Evolutionary conservation across 2,329 filamentous ascomycete genomes (phyloP).

Genomic region (Plenodomus lindquistii): DNA sequence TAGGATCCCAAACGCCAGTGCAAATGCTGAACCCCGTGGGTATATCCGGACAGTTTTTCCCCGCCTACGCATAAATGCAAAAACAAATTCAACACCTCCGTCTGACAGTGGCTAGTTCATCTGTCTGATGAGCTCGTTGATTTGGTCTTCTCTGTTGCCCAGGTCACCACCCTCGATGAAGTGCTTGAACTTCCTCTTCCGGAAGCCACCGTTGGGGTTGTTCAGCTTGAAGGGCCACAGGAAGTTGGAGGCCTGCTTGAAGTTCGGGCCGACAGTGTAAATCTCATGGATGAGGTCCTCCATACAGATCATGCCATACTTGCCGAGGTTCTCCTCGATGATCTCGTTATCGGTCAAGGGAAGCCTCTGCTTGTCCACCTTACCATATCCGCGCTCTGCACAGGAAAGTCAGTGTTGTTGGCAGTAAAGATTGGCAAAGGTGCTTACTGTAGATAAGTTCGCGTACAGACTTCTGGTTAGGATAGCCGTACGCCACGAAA

Average conservation of each 20-base stretch:
- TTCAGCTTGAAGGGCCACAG: slow-evolving; percentile 99
- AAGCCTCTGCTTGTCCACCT: slow-evolving; percentile 97
- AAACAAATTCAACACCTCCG: slow-evolving; percentile 2
- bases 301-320: slow-evolving; percentile 97
- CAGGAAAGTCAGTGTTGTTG: slow-evolving; percentile 9
- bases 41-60: slow-evolving; percentile 19
- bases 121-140: slow-evolving; percentile 93
- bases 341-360: slow-evolving; percentile 96
- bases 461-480: slow-evolving; percentile 98
- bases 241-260: slow-evolving; percentile 99
- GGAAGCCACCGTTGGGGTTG: slow-evolving; percentile 98
- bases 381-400: slow-evolving; percentile 83
- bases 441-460: slow-evolving; percentile 99
- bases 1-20: slow-evolving; percentile 21
- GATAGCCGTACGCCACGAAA: slow-evolving; percentile 98
- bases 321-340: slow-evolving; percentile 94
- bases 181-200: slow-evolving; percentile 96
- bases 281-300: slow-evolving; percentile 99
- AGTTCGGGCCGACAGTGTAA: slow-evolving; percentile 95
- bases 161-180: slow-evolving; percentile 98
- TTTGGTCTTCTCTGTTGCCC: slow-evolving; percentile 97
- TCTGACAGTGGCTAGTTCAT: slow-evolving; percentile 78
- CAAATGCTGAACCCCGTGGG: slow-evolving; percentile 26
- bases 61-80: slow-evolving; percentile 11
- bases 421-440: slow-evolving; percentile 64